phyloP scores from a whole-genome alignment of 2,329 filamentous ascomycete species.

The Aspergillus thermomutatus region DNA sequence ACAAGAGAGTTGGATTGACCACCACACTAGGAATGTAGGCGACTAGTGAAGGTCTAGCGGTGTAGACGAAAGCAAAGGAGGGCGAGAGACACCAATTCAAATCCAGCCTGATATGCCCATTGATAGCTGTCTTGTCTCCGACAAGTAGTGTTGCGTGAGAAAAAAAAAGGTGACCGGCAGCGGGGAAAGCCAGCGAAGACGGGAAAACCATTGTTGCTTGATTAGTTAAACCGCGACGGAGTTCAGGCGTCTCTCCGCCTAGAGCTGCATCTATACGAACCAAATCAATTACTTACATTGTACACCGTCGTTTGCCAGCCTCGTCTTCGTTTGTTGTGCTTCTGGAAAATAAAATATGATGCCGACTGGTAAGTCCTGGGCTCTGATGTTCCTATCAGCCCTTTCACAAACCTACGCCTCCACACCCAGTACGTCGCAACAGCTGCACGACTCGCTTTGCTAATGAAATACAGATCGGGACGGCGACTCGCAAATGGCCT shows the following conservation, averaged over 20 bases:
- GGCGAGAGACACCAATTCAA: neutral
- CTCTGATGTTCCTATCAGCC: neutral
- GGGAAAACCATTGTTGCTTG: neutral
- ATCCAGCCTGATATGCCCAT: neutral
- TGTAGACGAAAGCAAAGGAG: neutral
- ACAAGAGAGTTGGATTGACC: neutral
- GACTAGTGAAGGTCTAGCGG: neutral
- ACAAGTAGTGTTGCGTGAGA: neutral
- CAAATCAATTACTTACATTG: no score
- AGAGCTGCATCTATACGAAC: neutral
- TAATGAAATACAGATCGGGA: constrained; percentile 42
- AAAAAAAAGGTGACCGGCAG: neutral
- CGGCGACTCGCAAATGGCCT: constrained; percentile 57
- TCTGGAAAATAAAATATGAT: neutral
- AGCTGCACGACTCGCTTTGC: neutral
- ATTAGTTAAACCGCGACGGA: neutral
- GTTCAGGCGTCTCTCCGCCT: neutral
- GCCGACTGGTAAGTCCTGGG: neutral
- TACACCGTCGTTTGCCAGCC: neutral
- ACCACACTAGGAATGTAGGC: neutral
- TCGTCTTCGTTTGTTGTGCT: neutral
- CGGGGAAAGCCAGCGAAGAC: neutral
- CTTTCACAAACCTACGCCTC: neutral
- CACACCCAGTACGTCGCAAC: neutral
- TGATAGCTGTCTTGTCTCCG: neutral